Base-by-base conservation (phyloP, 2,329 filamentous ascomycete species). In the Botrytis byssoidea region DNA sequence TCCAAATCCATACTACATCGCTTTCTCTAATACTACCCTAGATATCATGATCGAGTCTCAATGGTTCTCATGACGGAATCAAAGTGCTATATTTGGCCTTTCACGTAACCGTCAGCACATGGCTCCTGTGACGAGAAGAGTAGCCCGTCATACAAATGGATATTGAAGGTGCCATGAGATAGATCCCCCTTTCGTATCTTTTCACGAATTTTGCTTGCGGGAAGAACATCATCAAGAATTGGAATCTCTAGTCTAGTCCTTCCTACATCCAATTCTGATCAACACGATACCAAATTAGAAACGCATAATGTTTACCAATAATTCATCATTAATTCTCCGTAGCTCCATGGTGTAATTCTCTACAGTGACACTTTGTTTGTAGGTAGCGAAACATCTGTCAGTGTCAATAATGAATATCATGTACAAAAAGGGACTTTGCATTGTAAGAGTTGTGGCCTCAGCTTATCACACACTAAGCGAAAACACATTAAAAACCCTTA, bases 291-390 rank as follows among this genome's bases (percentile, higher is more conserved):
- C 37, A 64, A 61, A 73, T 46, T 32, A 71, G 61, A 51, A 46
- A 20, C 25, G 16, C 48, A 57, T 16, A 68, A 40, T 57, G 48
- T 68, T 57, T 40, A 68, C 22, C 22, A 67, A n/a, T 16, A 32
- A 66, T 44, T 35, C 22, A 37, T 70, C 68, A 64, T 68, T 57
- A 57, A 68, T 68, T 57, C 46, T 57, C 65, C 46, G 46, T 42
- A 66, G 60, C 25, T 37, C 25, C 25, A n/a, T 51, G 66, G 55
- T 66, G 60, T 65, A 73, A 44, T 66, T 57, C 4, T 42, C 29
- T 66, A 44, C 35, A 9, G 46, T 29, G 37, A 55, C 32, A 22
- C 16, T 64, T 40, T 40, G 16, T 68, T 55, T 55, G 22, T 25
- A 55, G 51, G 4, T 55, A 67, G 22, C n/a, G 22, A 37, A 37